Conservation (phyloP, 208 protist genomes). For the Trypanosoma rangeli region DNA sequence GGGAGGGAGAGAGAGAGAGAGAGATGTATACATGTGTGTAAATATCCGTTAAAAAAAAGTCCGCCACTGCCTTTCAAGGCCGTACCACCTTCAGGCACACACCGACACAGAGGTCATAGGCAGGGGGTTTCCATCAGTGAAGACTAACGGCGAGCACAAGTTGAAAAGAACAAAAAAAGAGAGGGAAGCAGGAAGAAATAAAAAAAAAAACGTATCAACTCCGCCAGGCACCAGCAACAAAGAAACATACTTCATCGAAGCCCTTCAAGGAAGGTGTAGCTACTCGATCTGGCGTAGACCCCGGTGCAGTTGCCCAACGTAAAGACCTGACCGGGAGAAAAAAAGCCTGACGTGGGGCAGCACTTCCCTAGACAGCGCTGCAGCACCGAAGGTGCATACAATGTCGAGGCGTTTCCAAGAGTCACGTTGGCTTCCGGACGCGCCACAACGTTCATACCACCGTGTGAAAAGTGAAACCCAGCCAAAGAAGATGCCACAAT, state of each 20-base stretch:
- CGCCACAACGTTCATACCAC: constrained; percentile 72
- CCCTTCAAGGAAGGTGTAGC: constrained; percentile 79
- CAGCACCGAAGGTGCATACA: constrained; percentile 69
- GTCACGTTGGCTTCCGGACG: constrained; percentile 58
- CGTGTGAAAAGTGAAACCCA: constrained; percentile 82
- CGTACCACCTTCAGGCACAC: constrained; percentile 2
- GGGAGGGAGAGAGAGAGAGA: constrained; percentile 6
- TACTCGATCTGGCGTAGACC: constrained; percentile 74
- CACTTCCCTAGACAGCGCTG: constrained; percentile 72
- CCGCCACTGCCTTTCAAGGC: background rate
- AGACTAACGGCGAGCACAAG: background rate
- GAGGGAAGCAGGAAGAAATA: too few species aligned
- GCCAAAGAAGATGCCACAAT: constrained; percentile 68
- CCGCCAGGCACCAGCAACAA: background rate
- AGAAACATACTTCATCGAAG: constrained; percentile 29
- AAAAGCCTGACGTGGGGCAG: constrained; percentile 69
- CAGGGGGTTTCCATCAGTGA: background rate
- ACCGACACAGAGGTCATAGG: background rate
- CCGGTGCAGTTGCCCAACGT: constrained; percentile 47
- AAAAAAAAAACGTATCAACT: background rate
- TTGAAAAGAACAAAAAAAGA: background rate
- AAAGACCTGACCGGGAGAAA: constrained; percentile 73
- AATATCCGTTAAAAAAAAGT: background rate
- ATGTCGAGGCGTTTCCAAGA: constrained; percentile 48
- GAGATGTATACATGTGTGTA: constrained; percentile 7